A percentile compares a stretch with the other conserved stretches of the same genome.
Conservation (phyloP, 2,329 filamentous ascomycete species). For the Venturiaceae sp. region DNA sequence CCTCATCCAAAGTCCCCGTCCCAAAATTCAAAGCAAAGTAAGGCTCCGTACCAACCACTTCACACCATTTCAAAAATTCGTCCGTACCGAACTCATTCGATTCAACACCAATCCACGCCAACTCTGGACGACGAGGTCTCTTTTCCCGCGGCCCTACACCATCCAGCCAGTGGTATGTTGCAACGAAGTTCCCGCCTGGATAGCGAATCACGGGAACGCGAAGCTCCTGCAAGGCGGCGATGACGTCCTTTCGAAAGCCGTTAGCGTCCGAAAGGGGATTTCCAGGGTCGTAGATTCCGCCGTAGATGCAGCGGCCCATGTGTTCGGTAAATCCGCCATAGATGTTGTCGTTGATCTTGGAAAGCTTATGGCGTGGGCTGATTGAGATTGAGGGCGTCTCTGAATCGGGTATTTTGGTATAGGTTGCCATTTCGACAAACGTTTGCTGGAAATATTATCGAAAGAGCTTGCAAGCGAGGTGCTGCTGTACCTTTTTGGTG, state of each 20-base stretch:
- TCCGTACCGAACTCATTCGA: constrained; percentile 75
- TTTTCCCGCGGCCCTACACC: constrained; percentile 65
- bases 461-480: neutral
- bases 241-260: constrained; percentile 71
- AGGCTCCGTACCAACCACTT: constrained; percentile 62
- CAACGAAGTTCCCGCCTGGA: constrained; percentile 75
- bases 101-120: constrained; percentile 72
- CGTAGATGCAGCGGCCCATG: constrained; percentile 84
- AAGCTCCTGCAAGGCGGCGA: constrained; percentile 62
- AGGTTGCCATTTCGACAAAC: constrained; percentile 54
- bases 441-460: neutral
- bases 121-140: constrained; percentile 56
- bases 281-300: constrained; percentile 71
- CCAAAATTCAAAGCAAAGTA: constrained; percentile 76
- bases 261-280: constrained; percentile 63
- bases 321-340: constrained; percentile 83
- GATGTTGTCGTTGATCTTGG: constrained; percentile 69
- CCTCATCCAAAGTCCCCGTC: constrained; percentile 48
- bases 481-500: neutral
- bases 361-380: constrained; percentile 54
- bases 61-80: constrained; percentile 78
- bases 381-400: constrained; percentile 56
- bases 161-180: constrained; percentile 80
- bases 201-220: constrained; percentile 70
- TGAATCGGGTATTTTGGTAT: constrained; percentile 54